Evolutionary conservation across 768 basidiomycete genomes (phyloP).

Genomic region (Psilocybe sp.): DNA sequence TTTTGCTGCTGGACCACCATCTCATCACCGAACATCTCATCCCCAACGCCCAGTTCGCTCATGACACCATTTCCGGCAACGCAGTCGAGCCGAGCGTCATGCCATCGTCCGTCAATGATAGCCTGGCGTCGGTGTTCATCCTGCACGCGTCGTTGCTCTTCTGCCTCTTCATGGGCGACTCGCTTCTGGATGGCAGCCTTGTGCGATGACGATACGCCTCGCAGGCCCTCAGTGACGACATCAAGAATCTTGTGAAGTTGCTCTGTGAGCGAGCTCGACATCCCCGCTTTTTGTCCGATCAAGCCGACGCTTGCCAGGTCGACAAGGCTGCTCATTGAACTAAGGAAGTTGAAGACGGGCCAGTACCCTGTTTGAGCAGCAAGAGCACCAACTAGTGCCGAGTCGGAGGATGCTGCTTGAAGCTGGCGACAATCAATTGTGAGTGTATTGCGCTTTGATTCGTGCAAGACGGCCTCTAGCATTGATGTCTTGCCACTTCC

Average conservation of each 20-base stretch:
- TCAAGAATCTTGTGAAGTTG: slow-evolving; percentile 85
- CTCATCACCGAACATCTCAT: slow-evolving; percentile 50
- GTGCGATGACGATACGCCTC: slow-evolving; percentile 54
- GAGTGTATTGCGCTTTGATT: slow-evolving; percentile 62
- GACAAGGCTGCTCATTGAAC: slow-evolving; percentile 77
- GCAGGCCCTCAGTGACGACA: slow-evolving; percentile 71
- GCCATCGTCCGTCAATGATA: slow-evolving; percentile 69
- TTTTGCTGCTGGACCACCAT: slow-evolving; percentile 12
- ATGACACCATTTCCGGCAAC: slow-evolving; percentile 86
- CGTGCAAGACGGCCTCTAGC: slow-evolving; percentile 50
- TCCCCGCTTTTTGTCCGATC: slow-evolving; percentile 96
- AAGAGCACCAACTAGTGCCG: slow-evolving; percentile 60
- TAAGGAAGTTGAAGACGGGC: slow-evolving; percentile 84
- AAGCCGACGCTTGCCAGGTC: slow-evolving; percentile 91
- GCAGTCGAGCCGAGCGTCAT: slow-evolving; percentile 84
- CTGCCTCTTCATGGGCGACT: slow-evolving; percentile 32
- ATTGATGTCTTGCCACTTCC: slow-evolving; percentile 76
- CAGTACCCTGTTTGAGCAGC: slow-evolving; percentile 86
- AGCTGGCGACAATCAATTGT: slow-evolving; percentile 84
- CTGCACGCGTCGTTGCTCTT: slow-evolving; percentile 35
- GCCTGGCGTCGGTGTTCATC: slow-evolving; percentile 37
- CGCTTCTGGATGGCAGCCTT: slow-evolving; percentile 38
- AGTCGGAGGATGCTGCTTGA: slow-evolving; percentile 66
- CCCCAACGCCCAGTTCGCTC: slow-evolving; percentile 80
- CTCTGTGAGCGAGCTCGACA: slow-evolving; percentile 74